Evolutionary conservation across 2,329 filamentous ascomycete species (phyloP), one percentile per base, ranked within the genome.

Genomic region (Colletotrichum higginsianum): DNA sequence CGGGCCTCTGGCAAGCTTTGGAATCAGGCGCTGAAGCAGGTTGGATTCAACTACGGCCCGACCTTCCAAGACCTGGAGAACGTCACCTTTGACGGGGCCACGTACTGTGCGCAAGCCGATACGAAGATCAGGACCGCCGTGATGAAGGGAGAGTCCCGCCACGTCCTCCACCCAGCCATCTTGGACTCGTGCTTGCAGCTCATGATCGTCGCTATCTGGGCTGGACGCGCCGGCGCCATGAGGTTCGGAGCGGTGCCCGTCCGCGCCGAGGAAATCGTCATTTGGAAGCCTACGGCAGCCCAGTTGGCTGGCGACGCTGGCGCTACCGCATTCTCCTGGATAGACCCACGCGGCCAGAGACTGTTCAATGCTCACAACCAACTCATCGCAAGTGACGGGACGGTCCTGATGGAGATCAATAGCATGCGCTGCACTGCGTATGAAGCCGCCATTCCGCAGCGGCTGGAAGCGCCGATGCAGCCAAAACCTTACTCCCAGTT

Each of bases 11-110:
- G 75, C 4, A 79, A 78, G 52, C 61, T 83, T 69, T 61, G 58
- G 58, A 49, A 61, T 9, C 73, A 80, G 2, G 76, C 78, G 2
- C 76, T 85, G 2, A 71, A 72, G 2, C 73, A 76, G 1, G 80
- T 83, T 2, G 84, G 83, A 0, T 81, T 84, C 61, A 69, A 79
- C 47, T 86, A 82, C 67, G 82, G 82, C 4, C 77, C 80, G 2
- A 78, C 77, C 0, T 85, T 85, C 75, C 79, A 81, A 66, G 76
- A 76, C 42, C 79, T 82, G 74, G 73, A 75, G 18, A 69, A 80
- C 57, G 76, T 81, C 47, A 72, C 71, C 38, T 77, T 76, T 55
- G 74, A 81, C 53, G 75, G 56, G 18, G 38, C 16, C 75, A 78
- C 66, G 8, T 23, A 23, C 21, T 23, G 21, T 23, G 21, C 21